These are phyloP conservation scores for Geosmithia morbida DNA, from an alignment of 2,329 filamentous ascomycete species.

Conservation along the genomic window DNA sequence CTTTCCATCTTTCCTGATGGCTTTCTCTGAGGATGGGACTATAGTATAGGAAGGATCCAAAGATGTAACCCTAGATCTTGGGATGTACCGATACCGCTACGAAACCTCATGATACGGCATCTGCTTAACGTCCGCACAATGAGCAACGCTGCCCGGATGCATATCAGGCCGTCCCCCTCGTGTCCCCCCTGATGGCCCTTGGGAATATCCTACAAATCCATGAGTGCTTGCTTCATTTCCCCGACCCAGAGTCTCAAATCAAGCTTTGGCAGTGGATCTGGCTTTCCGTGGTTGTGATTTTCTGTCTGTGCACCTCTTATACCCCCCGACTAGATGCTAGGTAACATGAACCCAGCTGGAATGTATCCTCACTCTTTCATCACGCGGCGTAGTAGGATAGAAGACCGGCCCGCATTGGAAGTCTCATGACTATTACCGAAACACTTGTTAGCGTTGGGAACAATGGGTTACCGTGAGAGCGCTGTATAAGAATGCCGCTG, in stretches of 20 bases:
- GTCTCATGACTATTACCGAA: background rate
- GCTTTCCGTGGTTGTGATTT: background rate
- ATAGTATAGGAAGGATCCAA: background rate
- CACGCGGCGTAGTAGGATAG: background rate
- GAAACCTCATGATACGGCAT: background rate
- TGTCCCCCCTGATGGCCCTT: background rate
- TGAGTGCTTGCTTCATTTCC: background rate
- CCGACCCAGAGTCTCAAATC: background rate
- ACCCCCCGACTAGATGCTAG: background rate
- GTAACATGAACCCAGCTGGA: background rate
- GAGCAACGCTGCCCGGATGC: background rate
- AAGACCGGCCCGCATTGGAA: background rate
- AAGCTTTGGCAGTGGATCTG: background rate
- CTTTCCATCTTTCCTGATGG: background rate
- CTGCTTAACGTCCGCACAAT: background rate
- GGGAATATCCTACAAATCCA: background rate
- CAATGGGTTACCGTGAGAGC: background rate
- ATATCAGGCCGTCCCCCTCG: background rate
- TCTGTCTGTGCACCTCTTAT: background rate
- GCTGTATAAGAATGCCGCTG: background rate
- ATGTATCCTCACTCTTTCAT: background rate
- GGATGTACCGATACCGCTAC: background rate
- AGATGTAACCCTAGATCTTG: background rate
- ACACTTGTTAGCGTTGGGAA: background rate
- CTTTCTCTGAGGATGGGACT: background rate